phyloP scores from a whole-genome alignment of 2,329 filamentous ascomycete genomes.

The Alternaria viburni region DNA sequence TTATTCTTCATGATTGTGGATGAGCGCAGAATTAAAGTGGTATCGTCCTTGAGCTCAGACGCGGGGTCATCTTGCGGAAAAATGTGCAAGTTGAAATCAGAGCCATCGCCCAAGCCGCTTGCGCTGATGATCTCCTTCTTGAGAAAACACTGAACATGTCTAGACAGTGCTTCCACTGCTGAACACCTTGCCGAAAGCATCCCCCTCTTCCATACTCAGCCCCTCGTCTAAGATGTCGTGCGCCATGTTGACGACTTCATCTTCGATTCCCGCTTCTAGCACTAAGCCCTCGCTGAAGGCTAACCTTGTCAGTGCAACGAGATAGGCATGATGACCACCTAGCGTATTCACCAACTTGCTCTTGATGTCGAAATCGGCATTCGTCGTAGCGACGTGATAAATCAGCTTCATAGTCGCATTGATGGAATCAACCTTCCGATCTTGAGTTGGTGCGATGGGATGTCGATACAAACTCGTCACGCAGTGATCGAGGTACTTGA shows the following conservation, averaged over 20 bases:
- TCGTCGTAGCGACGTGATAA: conserved; percentile 64
- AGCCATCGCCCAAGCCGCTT: conserved; percentile 91
- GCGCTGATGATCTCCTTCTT: conserved; percentile 98
- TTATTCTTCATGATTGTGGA: conserved; percentile 75
- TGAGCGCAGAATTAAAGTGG: conserved; percentile 95
- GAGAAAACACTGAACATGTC: conserved; percentile 77
- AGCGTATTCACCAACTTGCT: conserved; percentile 72
- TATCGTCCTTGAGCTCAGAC: conserved; percentile 98
- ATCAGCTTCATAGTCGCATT: conserved; percentile 67
- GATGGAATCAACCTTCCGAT: conserved; percentile 57
- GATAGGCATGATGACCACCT: conserved; percentile 80
- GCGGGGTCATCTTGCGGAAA: conserved; percentile 84
- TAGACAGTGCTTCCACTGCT: conserved; percentile 25
- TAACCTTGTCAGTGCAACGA: conserved; percentile 80
- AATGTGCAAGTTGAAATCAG: conserved; percentile 94
- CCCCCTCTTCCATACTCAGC: conserved; percentile 79
- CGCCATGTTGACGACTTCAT: conserved; percentile 80
- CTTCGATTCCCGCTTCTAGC: conserved; percentile 76
- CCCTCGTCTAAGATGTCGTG: conserved; percentile 80
- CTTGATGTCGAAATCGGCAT: conserved; percentile 71
- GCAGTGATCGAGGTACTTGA: conserved; percentile 76
- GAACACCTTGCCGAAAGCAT: conserved; percentile 61
- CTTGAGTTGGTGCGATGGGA: conserved; percentile 42
- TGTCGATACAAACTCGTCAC: conserved; percentile 64
- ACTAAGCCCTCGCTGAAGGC: conserved; percentile 83